These are phyloP conservation scores for Abrus precatorius DNA, from an alignment of 306 rosid species.

Conservation along the genomic window DNA sequence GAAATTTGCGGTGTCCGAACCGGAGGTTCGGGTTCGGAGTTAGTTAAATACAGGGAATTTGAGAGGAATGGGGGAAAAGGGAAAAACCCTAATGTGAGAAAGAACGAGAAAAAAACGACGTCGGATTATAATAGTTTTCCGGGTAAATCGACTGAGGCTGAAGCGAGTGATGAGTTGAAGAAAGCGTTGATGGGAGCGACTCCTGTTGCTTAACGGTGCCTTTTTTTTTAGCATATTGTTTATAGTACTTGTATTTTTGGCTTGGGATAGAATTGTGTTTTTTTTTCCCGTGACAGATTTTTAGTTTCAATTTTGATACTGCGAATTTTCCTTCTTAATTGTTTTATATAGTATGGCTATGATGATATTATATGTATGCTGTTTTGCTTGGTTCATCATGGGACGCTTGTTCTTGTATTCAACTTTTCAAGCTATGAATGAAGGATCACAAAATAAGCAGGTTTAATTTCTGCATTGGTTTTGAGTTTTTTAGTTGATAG, in stretches of 20 bases:
- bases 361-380: constrained; percentile 24
- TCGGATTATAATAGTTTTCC: constrained; percentile 54
- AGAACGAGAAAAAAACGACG: constrained; percentile 52
- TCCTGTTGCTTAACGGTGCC: constrained; percentile 30
- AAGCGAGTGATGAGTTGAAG: constrained; percentile 64
- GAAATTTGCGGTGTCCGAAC: constrained; percentile 51
- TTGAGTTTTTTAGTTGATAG: background rate
- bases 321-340: background rate
- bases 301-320: constrained; percentile 36
- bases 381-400: constrained; percentile 28
- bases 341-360: background rate
- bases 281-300: constrained; percentile 15
- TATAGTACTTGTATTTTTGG: background rate
- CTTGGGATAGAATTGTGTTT: constrained; percentile 17
- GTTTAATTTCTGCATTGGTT: background rate
- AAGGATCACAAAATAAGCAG: background rate
- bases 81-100: constrained; percentile 51
- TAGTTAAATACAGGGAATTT: constrained; percentile 49
- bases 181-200: constrained; percentile 58
- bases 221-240: constrained; percentile 26
- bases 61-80: constrained; percentile 55
- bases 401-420: constrained; percentile 19
- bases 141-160: constrained; percentile 49
- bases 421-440: constrained; percentile 9
- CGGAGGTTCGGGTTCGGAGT: constrained; percentile 27